Base-by-base conservation (phyloP, 78 protist species). In the Dictyostelium citrinum region DNA sequence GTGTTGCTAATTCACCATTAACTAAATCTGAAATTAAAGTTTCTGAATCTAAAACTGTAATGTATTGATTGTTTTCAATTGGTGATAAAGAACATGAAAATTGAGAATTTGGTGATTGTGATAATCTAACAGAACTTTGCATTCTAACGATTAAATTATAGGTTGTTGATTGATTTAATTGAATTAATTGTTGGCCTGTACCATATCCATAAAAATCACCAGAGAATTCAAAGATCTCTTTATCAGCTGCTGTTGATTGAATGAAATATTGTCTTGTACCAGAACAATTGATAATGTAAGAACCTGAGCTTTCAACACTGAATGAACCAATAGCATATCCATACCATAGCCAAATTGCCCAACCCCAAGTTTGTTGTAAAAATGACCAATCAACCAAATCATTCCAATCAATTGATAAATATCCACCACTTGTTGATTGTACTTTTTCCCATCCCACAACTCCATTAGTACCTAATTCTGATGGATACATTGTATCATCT, bases 301-400 rank as follows among this genome's bases (percentile, higher is more conserved):
- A 46, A 31, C 79, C 82, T 5, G 67, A 14, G 1, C 1, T n/a
- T 6, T 17, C 35, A 1, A 85, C 70, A 10, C 5, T 51, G 31
- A 88, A 68, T 22, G 49, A 17, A 49, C 81, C 85, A 10, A 88
- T 37, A 0, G 93, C 93, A 77, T 78, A 88, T 14, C 86, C 93
- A 88, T 88, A 88, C 84, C 85, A 88, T 77, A 88, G 49, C 85
- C 85, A 88, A 14, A 88, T 67, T 27, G 41, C 1, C 93, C 93
- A 88, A 33, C 93, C 85, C 74, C 61, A 78, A 8, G 70, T 68
- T 11, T 31, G 39, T 39, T 88, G 81, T 12, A 72, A 67, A 37
- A 88, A 88, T 10, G 14, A n/a, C 93, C 93, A 88, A 43, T 78
- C 58, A 1, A 78, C 37, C 16, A 24, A 14, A 9, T 46, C 33